Conservation (phyloP, 2,329 filamentous ascomycete genomes). For the Eutypa lata region DNA sequence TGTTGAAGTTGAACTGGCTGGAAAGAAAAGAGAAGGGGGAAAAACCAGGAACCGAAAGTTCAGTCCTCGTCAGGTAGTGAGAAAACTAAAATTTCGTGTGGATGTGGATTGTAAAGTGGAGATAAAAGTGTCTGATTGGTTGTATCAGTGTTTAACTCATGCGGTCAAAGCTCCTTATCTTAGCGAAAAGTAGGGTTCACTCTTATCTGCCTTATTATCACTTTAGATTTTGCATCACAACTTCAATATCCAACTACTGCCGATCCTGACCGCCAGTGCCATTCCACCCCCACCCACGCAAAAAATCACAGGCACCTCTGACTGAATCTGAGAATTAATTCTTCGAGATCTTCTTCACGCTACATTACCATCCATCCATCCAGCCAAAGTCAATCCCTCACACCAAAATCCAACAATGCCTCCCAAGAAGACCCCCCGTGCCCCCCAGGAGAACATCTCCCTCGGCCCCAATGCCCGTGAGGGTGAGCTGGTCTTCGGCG, state of each 20-base stretch:
- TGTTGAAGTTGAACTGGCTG: conserved; percentile 14
- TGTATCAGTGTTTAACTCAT: too few species aligned
- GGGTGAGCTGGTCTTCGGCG: conserved; percentile 96
- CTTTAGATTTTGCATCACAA: neutral
- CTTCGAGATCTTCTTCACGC: conserved; percentile 16
- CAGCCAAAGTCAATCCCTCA: conserved; percentile 28
- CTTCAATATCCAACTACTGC: neutral
- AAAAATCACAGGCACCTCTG: neutral
- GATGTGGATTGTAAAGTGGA: neutral
- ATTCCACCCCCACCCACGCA: neutral
- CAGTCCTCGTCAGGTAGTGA: neutral
- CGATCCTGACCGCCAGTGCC: neutral
- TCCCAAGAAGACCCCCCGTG: conserved; percentile 85
- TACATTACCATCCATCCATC: conserved; percentile 14
- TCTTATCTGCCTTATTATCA: neutral
- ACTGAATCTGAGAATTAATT: neutral
- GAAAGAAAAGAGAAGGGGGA: conserved; percentile 10
- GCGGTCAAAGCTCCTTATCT: neutral
- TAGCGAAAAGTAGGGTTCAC: neutral
- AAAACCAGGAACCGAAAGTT: conserved; percentile 4
- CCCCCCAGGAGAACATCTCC: conserved; percentile 95
- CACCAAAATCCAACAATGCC: conserved; percentile 66
- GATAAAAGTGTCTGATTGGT: neutral
- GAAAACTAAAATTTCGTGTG: neutral
- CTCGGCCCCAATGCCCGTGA: conserved; percentile 95